Evolutionary conservation across 176 grass and related monocot species (phyloP).

Genomic region (Hyparrhenia diplandra): DNA sequence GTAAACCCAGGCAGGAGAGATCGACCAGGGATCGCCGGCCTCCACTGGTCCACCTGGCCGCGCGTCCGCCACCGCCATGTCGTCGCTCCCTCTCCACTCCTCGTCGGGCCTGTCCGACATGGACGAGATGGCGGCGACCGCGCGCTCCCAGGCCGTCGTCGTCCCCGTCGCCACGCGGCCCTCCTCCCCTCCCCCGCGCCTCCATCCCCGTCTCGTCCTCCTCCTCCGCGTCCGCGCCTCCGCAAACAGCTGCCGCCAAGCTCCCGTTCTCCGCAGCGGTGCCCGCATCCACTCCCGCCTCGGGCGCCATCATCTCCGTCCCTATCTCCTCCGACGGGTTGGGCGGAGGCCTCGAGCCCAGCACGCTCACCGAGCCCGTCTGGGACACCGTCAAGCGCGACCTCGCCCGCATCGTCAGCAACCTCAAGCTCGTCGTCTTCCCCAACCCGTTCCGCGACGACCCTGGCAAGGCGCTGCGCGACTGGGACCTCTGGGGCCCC

Average conservation of each 20-base stretch:
- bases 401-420: slow-evolving; percentile 78
- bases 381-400: slow-evolving; percentile 93
- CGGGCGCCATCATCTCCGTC: slow-evolving; percentile 11
- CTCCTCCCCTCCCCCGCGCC: slow-evolving; percentile 51
- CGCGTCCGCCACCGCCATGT: not conserved
- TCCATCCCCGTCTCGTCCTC: slow-evolving; percentile 81
- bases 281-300: not conserved
- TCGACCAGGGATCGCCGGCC: not conserved
- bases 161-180: slow-evolving; percentile 45
- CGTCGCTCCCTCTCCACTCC: slow-evolving; percentile 54
- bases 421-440: slow-evolving; percentile 93
- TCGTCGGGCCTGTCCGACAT: slow-evolving; percentile 90
- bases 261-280: slow-evolving; percentile 24
- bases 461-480: slow-evolving; percentile 80
- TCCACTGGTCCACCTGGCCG: not conserved
- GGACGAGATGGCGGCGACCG: slow-evolving; percentile 73
- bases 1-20: too few relatives aligned
- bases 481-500: slow-evolving; percentile 96
- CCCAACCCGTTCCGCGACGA: slow-evolving; percentile 92
- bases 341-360: slow-evolving; percentile 38
- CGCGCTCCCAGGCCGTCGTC: not conserved
- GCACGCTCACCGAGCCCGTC: slow-evolving; percentile 85
- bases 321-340: slow-evolving; percentile 48
- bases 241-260: not conserved
- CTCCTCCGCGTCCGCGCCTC: slow-evolving; percentile 25